Conservation (phyloP, 805 yeast species). For the Ogataea siamensis region DNA sequence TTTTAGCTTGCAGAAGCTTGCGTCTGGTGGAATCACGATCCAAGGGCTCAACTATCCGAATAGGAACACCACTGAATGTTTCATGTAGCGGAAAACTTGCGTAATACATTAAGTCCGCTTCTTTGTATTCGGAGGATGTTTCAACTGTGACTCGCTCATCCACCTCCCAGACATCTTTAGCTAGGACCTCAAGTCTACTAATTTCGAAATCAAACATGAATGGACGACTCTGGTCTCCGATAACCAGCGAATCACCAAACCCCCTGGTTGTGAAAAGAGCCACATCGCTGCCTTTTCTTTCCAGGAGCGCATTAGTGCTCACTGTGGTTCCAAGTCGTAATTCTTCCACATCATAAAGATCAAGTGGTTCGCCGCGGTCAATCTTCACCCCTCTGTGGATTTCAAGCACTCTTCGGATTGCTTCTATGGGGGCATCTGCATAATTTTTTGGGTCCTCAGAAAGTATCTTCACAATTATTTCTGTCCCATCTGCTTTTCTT, state of each 20-base stretch:
- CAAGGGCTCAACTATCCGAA: constrained; percentile 53
- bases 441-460: constrained; percentile 88
- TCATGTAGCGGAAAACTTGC: constrained; percentile 58
- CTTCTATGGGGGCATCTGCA: constrained; percentile 87
- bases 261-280: constrained; percentile 86
- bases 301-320: constrained; percentile 90
- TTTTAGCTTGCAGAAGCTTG: constrained; percentile 43
- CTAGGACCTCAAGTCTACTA: constrained; percentile 63
- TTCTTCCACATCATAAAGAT: constrained; percentile 57
- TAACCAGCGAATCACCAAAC: constrained; percentile 72
- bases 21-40: constrained; percentile 40
- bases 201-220: constrained; percentile 80
- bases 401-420: constrained; percentile 75
- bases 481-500: constrained; percentile 47
- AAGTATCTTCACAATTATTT: constrained; percentile 68
- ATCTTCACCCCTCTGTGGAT: constrained; percentile 48
- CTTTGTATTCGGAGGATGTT: constrained; percentile 14
- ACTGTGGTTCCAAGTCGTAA: constrained; percentile 91
- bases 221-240: constrained; percentile 92
- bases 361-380: constrained; percentile 57
- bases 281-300: constrained; percentile 84
- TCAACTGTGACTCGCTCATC: constrained; percentile 88
- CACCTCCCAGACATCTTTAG: constrained; percentile 72
- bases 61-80: constrained; percentile 66
- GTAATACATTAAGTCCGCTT: constrained; percentile 44